Percentiles rank a stretch among this genome's conserved stretches.
Conservation (phyloP, 495 filamentous ascomycete genomes). For the Penicillium chermesinum region DNA sequence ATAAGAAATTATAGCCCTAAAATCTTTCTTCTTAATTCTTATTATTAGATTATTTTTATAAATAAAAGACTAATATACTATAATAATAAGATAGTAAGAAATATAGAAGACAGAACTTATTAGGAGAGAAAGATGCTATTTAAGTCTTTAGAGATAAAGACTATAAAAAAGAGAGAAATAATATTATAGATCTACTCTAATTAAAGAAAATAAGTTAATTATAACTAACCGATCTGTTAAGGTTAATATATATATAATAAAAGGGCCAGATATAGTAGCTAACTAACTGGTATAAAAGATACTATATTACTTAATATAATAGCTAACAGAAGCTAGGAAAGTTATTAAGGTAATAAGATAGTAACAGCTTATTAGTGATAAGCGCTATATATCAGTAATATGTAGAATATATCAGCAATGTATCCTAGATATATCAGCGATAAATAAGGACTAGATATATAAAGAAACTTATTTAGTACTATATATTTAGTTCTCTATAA, state of each 20-base stretch:
- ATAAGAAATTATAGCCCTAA: neutral
- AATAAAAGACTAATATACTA: neutral
- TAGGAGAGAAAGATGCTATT: neutral
- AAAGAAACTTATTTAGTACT: neutral
- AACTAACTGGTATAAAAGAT: no score
- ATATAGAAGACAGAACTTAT: neutral
- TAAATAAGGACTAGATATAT: neutral
- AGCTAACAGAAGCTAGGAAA: neutral
- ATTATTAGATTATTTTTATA: neutral
- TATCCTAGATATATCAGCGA: neutral
- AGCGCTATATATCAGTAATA: neutral
- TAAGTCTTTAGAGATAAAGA: neutral
- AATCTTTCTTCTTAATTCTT: neutral
- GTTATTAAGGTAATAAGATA: neutral
- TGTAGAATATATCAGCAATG: neutral
- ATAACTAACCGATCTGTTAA: neutral
- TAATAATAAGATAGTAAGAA: neutral
- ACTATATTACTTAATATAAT: neutral
- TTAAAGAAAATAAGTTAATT: neutral
- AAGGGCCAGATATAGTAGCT: no score
- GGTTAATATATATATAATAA: no score
- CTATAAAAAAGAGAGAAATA: neutral
- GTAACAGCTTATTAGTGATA: no score
- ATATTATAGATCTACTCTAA: slow-evolving; percentile 1
- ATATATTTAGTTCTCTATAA: slow-evolving; percentile 1